Evolutionary conservation across 352 stramenopile species (phyloP), one percentile per base, ranked within the genome.

Genomic region (Globisporangium nodosum): DNA sequence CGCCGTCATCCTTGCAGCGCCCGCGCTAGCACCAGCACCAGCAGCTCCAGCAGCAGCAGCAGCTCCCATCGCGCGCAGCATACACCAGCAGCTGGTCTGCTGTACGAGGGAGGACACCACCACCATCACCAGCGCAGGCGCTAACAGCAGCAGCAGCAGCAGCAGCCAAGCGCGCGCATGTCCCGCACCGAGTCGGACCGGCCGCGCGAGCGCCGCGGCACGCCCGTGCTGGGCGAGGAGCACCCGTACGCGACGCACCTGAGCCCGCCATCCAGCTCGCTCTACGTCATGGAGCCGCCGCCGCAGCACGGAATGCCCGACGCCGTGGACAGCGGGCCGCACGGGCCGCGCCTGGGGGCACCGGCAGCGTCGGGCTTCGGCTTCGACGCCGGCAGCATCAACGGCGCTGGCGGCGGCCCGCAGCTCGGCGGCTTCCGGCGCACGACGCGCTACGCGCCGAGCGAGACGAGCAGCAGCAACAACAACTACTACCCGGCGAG

Each of bases 261-360:
- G 52, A 86, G 70, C 54, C 81, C 72, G 31, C 68, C 75, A n/a
- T 70, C 61, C 39, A 68, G 63, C 37, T 66, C 70, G 24, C 47
- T 88, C n/a, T 89, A 87, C 70, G 74, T 90, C 57, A 90, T 92
- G 78, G 82, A 90, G 57, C 75, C 74, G 37, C 66, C 61, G 46
- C 70, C 59, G 46, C 70, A 70, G 46, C 61, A 70, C 53, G 63
- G 67, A 16, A 24, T 40, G 1, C 47, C 47, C 33, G 68, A 78
- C 39, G 42, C 66, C 3, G 63, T 70, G 37, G 59, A 70, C 27
- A 65, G 48, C 21, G 59, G 58, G 1, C 35, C 47, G n/a, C 20
- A 18, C 24, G 37, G 52, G 37, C 18, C 49, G 8, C 59, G 27
- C 21, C 59, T 55, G 20, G 53, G 45, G 12, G 5, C 24, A n/a